A percentile compares a stretch with the other conserved stretches of the same genome.
phyloP scores from a whole-genome alignment of 2,329 filamentous ascomycete species.

The Penicillium sp. region DNA sequence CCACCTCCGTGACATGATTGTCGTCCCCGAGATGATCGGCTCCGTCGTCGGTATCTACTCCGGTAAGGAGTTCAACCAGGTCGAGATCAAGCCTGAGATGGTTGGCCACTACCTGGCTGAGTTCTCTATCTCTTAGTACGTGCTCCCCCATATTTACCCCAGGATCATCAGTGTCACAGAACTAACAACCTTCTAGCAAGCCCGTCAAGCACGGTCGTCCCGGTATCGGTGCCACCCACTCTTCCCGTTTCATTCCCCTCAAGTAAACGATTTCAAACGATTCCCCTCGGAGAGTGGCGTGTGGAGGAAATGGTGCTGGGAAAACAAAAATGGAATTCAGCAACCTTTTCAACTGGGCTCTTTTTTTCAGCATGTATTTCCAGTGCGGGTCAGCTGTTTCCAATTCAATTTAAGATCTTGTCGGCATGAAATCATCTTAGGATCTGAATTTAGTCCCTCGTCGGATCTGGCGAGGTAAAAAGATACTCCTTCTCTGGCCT shows the following conservation, averaged over 20 bases:
- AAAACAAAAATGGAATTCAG: slow-evolving; percentile 36
- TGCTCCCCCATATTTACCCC: slow-evolving; percentile 32
- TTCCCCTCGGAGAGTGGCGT: slow-evolving; percentile 38
- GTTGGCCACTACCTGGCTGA: slow-evolving; percentile 99
- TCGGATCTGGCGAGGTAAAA: slow-evolving; percentile 46
- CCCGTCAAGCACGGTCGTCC: slow-evolving; percentile 99
- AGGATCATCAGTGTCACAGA: background rate
- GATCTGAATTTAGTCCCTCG: slow-evolving; percentile 27
- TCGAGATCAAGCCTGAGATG: slow-evolving; percentile 99
- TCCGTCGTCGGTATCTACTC: slow-evolving; percentile 99
- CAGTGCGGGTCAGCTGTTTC: slow-evolving; percentile 40
- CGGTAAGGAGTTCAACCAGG: slow-evolving; percentile 99
- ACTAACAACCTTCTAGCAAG: slow-evolving; percentile 68
- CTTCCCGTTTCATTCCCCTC: slow-evolving; percentile 99
- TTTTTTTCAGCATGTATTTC: slow-evolving; percentile 41
- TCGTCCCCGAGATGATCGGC: slow-evolving; percentile 99
- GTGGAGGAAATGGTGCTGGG: slow-evolving; percentile 37
- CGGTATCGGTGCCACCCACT: slow-evolving; percentile 99
- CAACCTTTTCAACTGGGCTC: slow-evolving; percentile 29
- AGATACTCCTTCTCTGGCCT: slow-evolving; percentile 13
- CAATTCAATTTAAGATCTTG: slow-evolving; percentile 42
- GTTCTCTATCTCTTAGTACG: slow-evolving; percentile 99
- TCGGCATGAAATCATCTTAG: slow-evolving; percentile 31
- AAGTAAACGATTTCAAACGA: slow-evolving; percentile 66
- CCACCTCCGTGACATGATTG: slow-evolving; percentile 99